Percentiles rank a stretch among this genome's conserved stretches.
Evolutionary conservation across 352 stramenopile genomes (phyloP).

Genomic region (Pythium aphanidermatum): DNA sequence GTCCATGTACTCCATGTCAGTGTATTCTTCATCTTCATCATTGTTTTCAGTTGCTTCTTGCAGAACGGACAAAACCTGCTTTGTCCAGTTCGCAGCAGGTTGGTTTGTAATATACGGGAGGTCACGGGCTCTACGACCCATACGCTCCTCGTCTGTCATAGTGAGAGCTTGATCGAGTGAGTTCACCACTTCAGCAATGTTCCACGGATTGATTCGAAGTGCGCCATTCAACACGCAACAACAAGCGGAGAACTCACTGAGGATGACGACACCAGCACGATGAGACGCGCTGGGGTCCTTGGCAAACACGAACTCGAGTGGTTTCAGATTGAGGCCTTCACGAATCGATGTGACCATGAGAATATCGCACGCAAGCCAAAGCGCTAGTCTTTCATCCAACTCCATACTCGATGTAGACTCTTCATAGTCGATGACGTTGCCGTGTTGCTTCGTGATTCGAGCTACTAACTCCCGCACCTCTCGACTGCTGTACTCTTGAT

Average conservation of each 20-base stretch:
- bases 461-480: constrained; percentile 81
- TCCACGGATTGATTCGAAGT: constrained; percentile 96
- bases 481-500: constrained; percentile 87
- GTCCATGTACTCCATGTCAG: constrained; percentile 87
- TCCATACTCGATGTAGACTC: constrained; percentile 80
- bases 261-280: constrained; percentile 91
- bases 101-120: constrained; percentile 95
- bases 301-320: constrained; percentile 93
- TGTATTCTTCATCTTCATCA: constrained; percentile 70
- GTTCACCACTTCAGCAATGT: constrained; percentile 90
- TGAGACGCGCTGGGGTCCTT: constrained; percentile 51
- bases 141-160: constrained; percentile 88
- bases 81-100: constrained; percentile 93
- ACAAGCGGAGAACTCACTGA: constrained; percentile 96
- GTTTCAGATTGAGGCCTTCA: constrained; percentile 97
- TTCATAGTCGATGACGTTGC: constrained; percentile 82
- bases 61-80: constrained; percentile 91
- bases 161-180: constrained; percentile 92
- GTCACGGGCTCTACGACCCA: constrained; percentile 90
- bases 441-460: constrained; percentile 68
- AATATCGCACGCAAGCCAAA: constrained; percentile 95
- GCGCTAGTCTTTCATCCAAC: constrained; percentile 87
- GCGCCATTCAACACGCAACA: constrained; percentile 95
- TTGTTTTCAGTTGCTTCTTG: constrained; percentile 67
- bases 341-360: constrained; percentile 94